Percentiles rank a stretch among this genome's conserved stretches.
Evolutionary conservation across 2,329 filamentous ascomycete genomes (phyloP).

Genomic region (Pseudogymnoascus sp.): DNA sequence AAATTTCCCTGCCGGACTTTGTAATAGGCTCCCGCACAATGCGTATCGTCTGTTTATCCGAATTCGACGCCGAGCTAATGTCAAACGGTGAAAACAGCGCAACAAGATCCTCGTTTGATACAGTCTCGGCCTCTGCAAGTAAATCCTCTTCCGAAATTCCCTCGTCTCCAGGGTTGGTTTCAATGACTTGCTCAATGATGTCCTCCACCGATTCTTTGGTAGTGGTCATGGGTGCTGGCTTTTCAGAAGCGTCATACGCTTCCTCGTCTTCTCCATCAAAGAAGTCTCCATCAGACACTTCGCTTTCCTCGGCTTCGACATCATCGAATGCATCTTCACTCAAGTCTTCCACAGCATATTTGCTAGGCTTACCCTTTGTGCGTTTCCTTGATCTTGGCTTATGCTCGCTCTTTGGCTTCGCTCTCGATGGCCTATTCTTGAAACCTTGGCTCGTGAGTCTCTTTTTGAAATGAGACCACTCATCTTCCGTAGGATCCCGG

Average conservation of each 20-base stretch:
- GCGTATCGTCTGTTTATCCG: not conserved
- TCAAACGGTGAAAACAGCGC: not conserved
- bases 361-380: not conserved
- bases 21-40: slow-evolving; percentile 7
- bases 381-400: slow-evolving; percentile 6
- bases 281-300: slow-evolving; percentile 3
- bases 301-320: not conserved
- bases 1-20: not conserved
- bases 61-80: not conserved
- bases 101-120: not conserved
- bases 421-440: slow-evolving; percentile 26
- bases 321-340: not conserved
- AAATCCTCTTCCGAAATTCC: slow-evolving; percentile 5
- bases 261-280: slow-evolving; percentile 6
- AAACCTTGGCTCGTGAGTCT: slow-evolving; percentile 29
- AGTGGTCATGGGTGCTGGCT: not conserved
- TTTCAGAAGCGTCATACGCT: not conserved
- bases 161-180: not conserved
- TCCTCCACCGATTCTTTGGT: slow-evolving; percentile 5
- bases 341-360: not conserved
- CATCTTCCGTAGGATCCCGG: slow-evolving; percentile 48
- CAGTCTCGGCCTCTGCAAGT: not conserved
- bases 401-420: slow-evolving; percentile 20
- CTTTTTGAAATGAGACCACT: slow-evolving; percentile 50
- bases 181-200: not conserved